Conservation (phyloP, 805 yeast species). For the Suhomyces vadensis region DNA sequence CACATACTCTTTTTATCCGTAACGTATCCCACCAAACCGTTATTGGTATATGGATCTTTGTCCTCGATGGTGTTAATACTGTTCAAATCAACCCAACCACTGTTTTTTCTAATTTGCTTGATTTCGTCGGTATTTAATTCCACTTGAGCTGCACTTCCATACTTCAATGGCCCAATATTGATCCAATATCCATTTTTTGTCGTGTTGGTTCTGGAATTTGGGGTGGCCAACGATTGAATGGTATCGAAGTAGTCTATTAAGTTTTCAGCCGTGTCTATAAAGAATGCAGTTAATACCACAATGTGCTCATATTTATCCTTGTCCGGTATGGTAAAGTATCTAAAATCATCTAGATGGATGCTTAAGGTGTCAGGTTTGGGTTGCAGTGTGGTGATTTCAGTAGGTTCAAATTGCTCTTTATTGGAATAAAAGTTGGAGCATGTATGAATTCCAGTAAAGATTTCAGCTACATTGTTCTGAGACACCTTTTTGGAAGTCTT, state of each 20-base stretch:
- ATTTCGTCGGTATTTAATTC: slow-evolving; percentile 78
- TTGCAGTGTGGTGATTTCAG: slow-evolving; percentile 27
- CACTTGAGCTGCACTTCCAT: slow-evolving; percentile 80
- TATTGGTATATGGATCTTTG: slow-evolving; percentile 12
- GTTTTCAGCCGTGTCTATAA: slow-evolving; percentile 91
- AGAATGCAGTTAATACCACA: slow-evolving; percentile 68
- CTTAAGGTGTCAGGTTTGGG: slow-evolving; percentile 49
- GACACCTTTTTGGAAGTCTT: no score
- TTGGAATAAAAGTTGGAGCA: slow-evolving; percentile 62
- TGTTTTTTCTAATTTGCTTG: slow-evolving; percentile 44
- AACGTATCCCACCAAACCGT: slow-evolving; percentile 56
- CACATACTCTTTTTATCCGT: slow-evolving; percentile 68
- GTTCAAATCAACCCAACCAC: slow-evolving; percentile 62
- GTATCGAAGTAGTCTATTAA: slow-evolving; percentile 71
- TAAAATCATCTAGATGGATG: slow-evolving; percentile 64
- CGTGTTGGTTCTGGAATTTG: slow-evolving; percentile 26
- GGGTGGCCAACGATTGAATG: slow-evolving; percentile 46
- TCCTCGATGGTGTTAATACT: slow-evolving; percentile 14
- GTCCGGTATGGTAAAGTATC: slow-evolving; percentile 43
- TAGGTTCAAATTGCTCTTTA: slow-evolving; percentile 51
- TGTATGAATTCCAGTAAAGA: slow-evolving; percentile 58
- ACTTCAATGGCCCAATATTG: slow-evolving; percentile 88
- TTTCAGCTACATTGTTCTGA: no score
- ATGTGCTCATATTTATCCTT: slow-evolving; percentile 42
- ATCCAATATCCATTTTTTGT: slow-evolving; percentile 69